Evolutionary conservation across 2,329 filamentous ascomycete species (phyloP), one percentile per base, ranked within the genome.

Genomic region (Trichoderma arundinaceum): DNA sequence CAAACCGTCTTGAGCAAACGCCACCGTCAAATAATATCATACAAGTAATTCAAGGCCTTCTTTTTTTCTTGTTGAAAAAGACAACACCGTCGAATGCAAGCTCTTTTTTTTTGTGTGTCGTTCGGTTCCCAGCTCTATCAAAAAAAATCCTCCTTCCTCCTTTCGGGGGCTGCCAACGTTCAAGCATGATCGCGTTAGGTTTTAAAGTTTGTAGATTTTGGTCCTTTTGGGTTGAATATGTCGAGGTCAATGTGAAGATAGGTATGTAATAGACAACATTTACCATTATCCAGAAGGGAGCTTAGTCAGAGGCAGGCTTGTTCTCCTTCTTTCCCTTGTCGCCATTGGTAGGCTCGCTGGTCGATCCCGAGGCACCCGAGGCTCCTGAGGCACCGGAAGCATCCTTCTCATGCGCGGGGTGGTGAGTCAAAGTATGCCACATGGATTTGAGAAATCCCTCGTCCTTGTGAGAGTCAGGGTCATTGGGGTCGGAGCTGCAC

Each of bases 401-500:
- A 19, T 77, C 72, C 66, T 80, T 77, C 67, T 82, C 79, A 69
- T 87, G 85, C 6, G 82, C 83, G 0, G 85, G 83, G 72, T 95
- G 88, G 72, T 92, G 92, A n/a, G 91, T 96, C 64, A 98, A 79
- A 70, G 89, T 93, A 75, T 97, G 92, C 94, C 94, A 98, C 69
- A 96, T 88, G 48, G 90, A 92, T 81, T 95, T 97, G 67, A 98
- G 80, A 74, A 97, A 97, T 2, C 94, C 92, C 77, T 97, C 94
- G 73, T 91, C 88, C 78, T 90, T 90, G 76, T 94, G 90, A 0
- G 83, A 80, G 49, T 83, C 80, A 15, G 77, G 71, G 59, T 75
- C 72, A 49, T 73, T 71, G 9, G 74, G 64, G 6, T 66, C 44
- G n/a, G 65, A 58, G 51, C 65, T 66, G 48, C 32, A 54, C 13